Percentiles rank a stretch among this genome's conserved stretches.
These are phyloP conservation scores for Hortaea werneckii DNA, from an alignment of 2,329 filamentous ascomycete genomes.

Conservation along the genomic window DNA sequence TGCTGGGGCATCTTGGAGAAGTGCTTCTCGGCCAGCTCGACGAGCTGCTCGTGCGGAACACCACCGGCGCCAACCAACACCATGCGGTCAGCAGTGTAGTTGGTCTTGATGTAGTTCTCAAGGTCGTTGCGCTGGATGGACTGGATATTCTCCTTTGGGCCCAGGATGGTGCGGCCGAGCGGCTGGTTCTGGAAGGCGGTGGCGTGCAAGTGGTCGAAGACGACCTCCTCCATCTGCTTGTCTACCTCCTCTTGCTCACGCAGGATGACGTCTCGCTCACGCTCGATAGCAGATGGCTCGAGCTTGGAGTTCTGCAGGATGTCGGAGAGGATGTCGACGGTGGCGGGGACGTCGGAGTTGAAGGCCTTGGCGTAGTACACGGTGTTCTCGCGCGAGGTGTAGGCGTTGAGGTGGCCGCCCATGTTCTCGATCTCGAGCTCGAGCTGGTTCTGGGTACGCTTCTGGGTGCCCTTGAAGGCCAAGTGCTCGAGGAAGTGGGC, in stretches of 20 bases:
- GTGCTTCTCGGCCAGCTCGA: slow-evolving; percentile 93
- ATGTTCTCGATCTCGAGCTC: slow-evolving; percentile 99
- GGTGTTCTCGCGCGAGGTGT: slow-evolving; percentile 99
- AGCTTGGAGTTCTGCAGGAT: slow-evolving; percentile 99
- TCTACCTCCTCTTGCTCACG: slow-evolving; percentile 99
- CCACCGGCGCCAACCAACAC: slow-evolving; percentile 93
- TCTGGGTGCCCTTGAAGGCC: slow-evolving; percentile 98
- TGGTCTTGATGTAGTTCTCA: slow-evolving; percentile 94
- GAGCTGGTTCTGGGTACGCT: slow-evolving; percentile 90
- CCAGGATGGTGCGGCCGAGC: slow-evolving; percentile 92
- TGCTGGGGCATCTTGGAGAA: slow-evolving; percentile 70
- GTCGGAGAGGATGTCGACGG: slow-evolving; percentile 96
- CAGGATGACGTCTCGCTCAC: slow-evolving; percentile 96
- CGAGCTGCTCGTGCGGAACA: slow-evolving; percentile 84
- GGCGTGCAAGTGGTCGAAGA: slow-evolving; percentile 97
- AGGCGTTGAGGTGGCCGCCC: slow-evolving; percentile 97
- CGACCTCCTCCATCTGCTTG: slow-evolving; percentile 99
- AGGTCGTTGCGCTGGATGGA: slow-evolving; percentile 89
- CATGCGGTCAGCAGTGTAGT: slow-evolving; percentile 99
- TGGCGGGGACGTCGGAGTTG: slow-evolving; percentile 92
- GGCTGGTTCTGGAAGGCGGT: slow-evolving; percentile 96
- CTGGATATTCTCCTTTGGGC: slow-evolving; percentile 95
- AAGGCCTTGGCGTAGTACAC: slow-evolving; percentile 99
- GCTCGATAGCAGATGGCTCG: slow-evolving; percentile 83
- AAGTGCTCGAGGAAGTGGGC: slow-evolving; percentile 99